A percentile compares a stretch with the other conserved stretches of the same genome.
phyloP scores from a whole-genome alignment of 495 filamentous ascomycete genomes.

The Talaromyces liani region DNA sequence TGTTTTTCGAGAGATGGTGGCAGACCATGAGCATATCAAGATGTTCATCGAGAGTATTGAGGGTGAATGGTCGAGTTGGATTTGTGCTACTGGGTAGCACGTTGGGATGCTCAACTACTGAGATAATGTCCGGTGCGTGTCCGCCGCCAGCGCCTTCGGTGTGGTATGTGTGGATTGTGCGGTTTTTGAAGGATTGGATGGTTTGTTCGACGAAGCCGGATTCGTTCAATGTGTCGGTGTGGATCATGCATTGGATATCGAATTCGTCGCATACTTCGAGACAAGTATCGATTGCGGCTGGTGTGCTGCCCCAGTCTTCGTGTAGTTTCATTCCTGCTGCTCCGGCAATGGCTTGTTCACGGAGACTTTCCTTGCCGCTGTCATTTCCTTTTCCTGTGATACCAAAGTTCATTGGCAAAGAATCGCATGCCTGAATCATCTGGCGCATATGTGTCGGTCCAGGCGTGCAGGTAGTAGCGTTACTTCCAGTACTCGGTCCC shows the following conservation, averaged over 20 bases:
- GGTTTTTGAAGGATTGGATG: constrained; percentile 75
- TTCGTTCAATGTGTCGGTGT: constrained; percentile 97
- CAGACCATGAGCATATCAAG: constrained; percentile 99
- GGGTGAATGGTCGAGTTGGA: constrained; percentile 86
- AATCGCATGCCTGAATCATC: constrained; percentile 89
- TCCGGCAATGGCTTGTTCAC: constrained; percentile 77
- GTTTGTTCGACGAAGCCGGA: constrained; percentile 95
- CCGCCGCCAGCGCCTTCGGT: constrained; percentile 96
- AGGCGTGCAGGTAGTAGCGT: constrained; percentile 92
- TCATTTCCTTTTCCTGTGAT: constrained; percentile 98
- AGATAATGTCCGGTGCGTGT: constrained; percentile 95
- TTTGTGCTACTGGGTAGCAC: constrained; percentile 91
- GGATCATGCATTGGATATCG: constrained; percentile 92
- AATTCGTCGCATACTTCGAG: constrained; percentile 80
- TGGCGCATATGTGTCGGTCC: constrained; percentile 75
- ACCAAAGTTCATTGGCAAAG: constrained; percentile 82
- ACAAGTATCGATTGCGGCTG: constrained; percentile 87
- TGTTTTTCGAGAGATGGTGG: constrained; percentile 87
- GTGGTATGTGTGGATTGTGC: constrained; percentile 97
- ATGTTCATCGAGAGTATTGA: constrained; percentile 94
- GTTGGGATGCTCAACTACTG: constrained; percentile 84
- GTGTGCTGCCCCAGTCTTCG: constrained; percentile 95
- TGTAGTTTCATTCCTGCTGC: constrained; percentile 91
- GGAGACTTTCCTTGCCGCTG: constrained; percentile 58
- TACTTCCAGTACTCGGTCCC: constrained; percentile 92